These are phyloP conservation scores for Prunus davidiana DNA, from an alignment of 306 rosid genomes.

Conservation along the genomic window DNA sequence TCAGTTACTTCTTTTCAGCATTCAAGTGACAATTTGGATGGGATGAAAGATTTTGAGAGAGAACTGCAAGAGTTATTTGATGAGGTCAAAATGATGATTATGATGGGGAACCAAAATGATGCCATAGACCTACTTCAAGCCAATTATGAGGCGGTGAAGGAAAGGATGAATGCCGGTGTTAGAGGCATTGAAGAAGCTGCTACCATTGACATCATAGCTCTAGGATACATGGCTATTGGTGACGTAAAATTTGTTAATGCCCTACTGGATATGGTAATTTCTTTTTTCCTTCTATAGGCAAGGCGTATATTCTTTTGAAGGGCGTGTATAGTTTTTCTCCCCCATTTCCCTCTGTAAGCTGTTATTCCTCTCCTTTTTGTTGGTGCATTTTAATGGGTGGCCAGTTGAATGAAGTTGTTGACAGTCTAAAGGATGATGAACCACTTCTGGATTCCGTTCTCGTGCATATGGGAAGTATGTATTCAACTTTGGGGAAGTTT, in stretches of 20 bases:
- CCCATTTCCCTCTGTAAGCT: neutral
- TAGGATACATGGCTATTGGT: constrained; percentile 80
- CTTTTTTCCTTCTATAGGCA: neutral
- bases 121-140: constrained; percentile 71
- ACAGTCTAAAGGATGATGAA: constrained; percentile 57
- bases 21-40: constrained; percentile 24
- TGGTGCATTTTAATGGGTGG: constrained; percentile 32
- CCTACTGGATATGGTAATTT: constrained; percentile 52
- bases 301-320: neutral
- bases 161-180: constrained; percentile 53
- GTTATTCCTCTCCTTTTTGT: constrained; percentile 9
- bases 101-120: constrained; percentile 54
- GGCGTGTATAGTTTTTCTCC: neutral
- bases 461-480: constrained; percentile 95
- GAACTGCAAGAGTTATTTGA: constrained; percentile 73
- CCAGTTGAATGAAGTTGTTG: constrained; percentile 75
- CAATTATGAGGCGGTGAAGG: constrained; percentile 75
- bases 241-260: constrained; percentile 57
- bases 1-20: constrained; percentile 24
- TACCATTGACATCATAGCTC: constrained; percentile 60
- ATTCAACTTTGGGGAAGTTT: constrained; percentile 55
- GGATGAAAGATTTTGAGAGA: constrained; percentile 41
- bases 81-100: constrained; percentile 71
- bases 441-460: constrained; percentile 70
- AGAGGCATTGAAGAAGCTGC: constrained; percentile 89